Evolutionary conservation across 148 eudicot species (phyloP).

Genomic region (Cornus suecica): DNA sequence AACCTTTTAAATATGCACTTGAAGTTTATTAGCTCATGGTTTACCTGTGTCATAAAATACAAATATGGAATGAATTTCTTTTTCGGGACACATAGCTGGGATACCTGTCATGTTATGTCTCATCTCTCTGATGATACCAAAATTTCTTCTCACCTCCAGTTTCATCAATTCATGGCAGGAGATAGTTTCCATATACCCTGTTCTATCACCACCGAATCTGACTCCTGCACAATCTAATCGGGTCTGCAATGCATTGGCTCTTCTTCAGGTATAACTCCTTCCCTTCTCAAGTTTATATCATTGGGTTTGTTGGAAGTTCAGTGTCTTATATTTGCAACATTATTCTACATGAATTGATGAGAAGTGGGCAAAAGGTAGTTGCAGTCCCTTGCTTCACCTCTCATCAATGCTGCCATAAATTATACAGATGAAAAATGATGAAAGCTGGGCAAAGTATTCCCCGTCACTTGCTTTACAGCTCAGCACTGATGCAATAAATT

Average conservation of each 20-base stretch:
- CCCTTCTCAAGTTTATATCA: slow-evolving; percentile 3
- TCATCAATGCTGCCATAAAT: neutral
- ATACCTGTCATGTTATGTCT: neutral
- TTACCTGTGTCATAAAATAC: neutral
- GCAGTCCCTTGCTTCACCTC: neutral
- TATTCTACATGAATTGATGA: slow-evolving; percentile 4
- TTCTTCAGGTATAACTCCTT: slow-evolving; percentile 58
- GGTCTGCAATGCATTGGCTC: slow-evolving; percentile 96
- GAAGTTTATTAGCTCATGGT: neutral
- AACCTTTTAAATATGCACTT: neutral
- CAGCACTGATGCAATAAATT: too few species aligned
- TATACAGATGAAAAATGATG: neutral
- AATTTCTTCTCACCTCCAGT: slow-evolving; percentile 13
- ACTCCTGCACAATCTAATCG: slow-evolving; percentile 90
- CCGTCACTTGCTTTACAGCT: too few species aligned
- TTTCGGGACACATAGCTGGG: neutral
- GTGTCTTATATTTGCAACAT: neutral
- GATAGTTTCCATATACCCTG: slow-evolving; percentile 87
- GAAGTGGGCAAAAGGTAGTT: neutral
- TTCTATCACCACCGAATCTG: slow-evolving; percentile 80
- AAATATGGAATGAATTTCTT: neutral
- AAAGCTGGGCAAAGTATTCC: neutral
- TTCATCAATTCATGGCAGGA: slow-evolving; percentile 42
- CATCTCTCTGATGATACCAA: slow-evolving; percentile 3
- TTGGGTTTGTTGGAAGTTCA: neutral